Evolutionary conservation across 495 filamentous ascomycete species (phyloP), one percentile per base, ranked within the genome.

Genomic region (Aspergillus heteromorphus): DNA sequence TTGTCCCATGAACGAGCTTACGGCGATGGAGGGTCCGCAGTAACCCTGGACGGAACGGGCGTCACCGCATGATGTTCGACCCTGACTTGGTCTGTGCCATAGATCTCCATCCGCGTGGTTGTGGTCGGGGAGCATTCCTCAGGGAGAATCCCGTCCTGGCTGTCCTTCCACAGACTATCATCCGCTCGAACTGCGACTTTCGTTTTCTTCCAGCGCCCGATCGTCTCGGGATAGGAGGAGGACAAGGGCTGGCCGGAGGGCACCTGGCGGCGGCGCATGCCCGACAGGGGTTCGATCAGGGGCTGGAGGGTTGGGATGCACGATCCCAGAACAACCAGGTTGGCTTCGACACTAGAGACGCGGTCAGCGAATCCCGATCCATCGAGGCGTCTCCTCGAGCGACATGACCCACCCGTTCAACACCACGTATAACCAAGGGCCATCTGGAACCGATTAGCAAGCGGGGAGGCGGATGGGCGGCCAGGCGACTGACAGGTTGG

Each of bases 301-400:
- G 77, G 76, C n/a, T 67, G 57, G 2, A 79, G 66, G 45, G 76
- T 65, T 6, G 75, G 76, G 42, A 80, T 73, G 58, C 72, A 78
- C 16, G 75, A 67, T n/a, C 75, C 76, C 25, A 77, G 73, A 49
- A 76, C 73, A 53, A 78, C 65, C 25, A 67, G 66, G 58, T 71
- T 71, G 7, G 70, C 70, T 61, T 80, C 75, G 62, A 77, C 62
- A 25, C 73, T 76, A 43, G 17, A 18, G 10, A 5, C 5, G 2
- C n/a, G 1, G 34, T 38, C n/a, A 38, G 34, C n/a, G n/a, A n/a
- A n/a, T n/a, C n/a, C n/a, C n/a, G n/a, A n/a, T n/a, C n/a, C n/a
- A n/a, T n/a, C n/a, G n/a, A n/a, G n/a, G n/a, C n/a, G n/a, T n/a
- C n/a, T n/a, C n/a, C n/a, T n/a, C 31, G 20, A 43, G 17, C 13